Evolutionary conservation across 2,329 filamentous ascomycete genomes (phyloP).

Genomic region (Ceratocystis albifundus): DNA sequence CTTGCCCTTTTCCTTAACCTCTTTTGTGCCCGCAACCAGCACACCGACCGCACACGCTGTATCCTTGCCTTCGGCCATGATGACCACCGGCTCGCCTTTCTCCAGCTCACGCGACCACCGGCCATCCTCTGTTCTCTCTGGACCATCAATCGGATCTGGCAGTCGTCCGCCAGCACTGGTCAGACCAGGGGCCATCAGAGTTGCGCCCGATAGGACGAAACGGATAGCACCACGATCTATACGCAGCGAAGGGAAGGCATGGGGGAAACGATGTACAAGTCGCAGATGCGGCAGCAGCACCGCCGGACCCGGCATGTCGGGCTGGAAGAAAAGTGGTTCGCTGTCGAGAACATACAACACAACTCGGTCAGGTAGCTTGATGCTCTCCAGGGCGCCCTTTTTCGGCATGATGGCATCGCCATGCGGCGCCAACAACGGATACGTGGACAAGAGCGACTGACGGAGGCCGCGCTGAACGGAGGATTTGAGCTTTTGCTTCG

Average conservation of each 20-base stretch:
- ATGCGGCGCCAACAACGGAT: slow-evolving; percentile 72
- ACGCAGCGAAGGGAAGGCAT: slow-evolving; percentile 69
- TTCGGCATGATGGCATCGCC: slow-evolving; percentile 95
- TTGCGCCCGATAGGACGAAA: slow-evolving; percentile 86
- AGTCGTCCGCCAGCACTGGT: slow-evolving; percentile 73
- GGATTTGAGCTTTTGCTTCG: slow-evolving; percentile 95
- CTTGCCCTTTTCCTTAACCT: slow-evolving; percentile 90
- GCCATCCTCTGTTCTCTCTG: slow-evolving; percentile 39
- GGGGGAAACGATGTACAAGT: slow-evolving; percentile 81
- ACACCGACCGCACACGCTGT: slow-evolving; percentile 81
- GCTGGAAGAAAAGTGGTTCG: slow-evolving; percentile 83
- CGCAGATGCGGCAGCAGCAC: slow-evolving; percentile 71
- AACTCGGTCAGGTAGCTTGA: slow-evolving; percentile 86
- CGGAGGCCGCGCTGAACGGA: slow-evolving; percentile 83
- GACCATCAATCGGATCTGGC: slow-evolving; percentile 44
- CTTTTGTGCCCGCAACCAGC: slow-evolving; percentile 71
- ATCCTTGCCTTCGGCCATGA: slow-evolving; percentile 87
- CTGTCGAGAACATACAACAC: slow-evolving; percentile 74
- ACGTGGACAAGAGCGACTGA: slow-evolving; percentile 67
- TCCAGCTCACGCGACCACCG: slow-evolving; percentile 56
- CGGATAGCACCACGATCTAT: slow-evolving; percentile 95
- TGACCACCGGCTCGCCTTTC: slow-evolving; percentile 72
- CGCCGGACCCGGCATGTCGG: slow-evolving; percentile 48
- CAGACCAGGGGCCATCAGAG: slow-evolving; percentile 89
- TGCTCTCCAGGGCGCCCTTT: slow-evolving; percentile 76